These are phyloP conservation scores for Stephanocyclus meneghinianus DNA, from an alignment of 352 stramenopile species.

Conservation along the genomic window DNA sequence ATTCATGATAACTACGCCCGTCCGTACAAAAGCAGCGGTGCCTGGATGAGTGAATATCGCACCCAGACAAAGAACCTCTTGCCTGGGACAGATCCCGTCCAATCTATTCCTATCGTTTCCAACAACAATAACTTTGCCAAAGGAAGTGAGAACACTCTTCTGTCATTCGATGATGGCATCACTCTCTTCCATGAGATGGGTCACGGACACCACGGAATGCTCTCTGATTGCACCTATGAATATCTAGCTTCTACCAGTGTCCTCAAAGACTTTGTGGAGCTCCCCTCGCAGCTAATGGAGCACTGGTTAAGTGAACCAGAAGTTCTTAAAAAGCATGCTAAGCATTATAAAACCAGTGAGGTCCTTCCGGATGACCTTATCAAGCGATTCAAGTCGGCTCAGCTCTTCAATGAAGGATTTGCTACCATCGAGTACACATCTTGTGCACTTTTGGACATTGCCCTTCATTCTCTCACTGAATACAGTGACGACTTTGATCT, in stretches of 20 bases:
- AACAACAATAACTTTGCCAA: conserved; percentile 86
- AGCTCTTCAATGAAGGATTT: conserved; percentile 82
- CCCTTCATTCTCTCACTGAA: conserved; percentile 69
- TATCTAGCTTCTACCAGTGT: conserved; percentile 80
- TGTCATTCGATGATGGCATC: conserved; percentile 78
- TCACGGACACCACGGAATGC: conserved; percentile 82
- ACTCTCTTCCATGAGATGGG: conserved; percentile 84
- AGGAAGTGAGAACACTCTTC: conserved; percentile 57
- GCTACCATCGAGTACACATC: conserved; percentile 79
- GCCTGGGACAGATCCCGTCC: conserved; percentile 41
- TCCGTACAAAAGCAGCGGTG: conserved; percentile 68
- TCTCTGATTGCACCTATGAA: conserved; percentile 76
- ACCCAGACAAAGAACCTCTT: conserved; percentile 73
- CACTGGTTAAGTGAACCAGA: conserved; percentile 78
- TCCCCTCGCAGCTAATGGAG: conserved; percentile 84
- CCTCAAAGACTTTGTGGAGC: conserved; percentile 82
- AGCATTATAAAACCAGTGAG: conserved; percentile 77
- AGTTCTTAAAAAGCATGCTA: conserved; percentile 77
- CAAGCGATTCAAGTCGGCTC: conserved; percentile 69
- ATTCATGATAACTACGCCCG: conserved; percentile 83
- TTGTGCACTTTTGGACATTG: conserved; percentile 81
- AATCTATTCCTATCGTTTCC: conserved; percentile 76
- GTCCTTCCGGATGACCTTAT: conserved; percentile 75
- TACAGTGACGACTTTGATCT: conserved; percentile 79
- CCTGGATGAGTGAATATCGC: conserved; percentile 82